Evolutionary conservation across 441 rosid genomes (phyloP).

Genomic region (Gossypium schwendimanii): DNA sequence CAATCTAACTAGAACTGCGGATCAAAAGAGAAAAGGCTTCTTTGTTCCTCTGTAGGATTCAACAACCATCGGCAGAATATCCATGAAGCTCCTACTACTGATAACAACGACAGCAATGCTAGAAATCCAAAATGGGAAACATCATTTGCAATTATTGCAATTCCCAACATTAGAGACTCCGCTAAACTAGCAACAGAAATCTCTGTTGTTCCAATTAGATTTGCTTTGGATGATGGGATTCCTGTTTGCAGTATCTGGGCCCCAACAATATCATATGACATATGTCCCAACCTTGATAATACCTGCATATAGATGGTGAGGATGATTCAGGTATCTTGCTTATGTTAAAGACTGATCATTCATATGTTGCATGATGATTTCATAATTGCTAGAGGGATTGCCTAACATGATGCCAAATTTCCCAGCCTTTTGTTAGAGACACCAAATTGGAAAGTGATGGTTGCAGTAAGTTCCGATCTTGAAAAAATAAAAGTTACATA

Average conservation of each 20-base stretch:
- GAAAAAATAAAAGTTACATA: neutral
- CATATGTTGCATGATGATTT: neutral
- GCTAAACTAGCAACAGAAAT: slow-evolving; percentile 87
- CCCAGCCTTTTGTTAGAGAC: neutral
- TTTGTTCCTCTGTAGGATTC: slow-evolving; percentile 84
- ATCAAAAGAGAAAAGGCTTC: slow-evolving; percentile 56
- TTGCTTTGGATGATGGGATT: slow-evolving; percentile 80
- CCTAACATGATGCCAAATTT: neutral
- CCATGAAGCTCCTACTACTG: slow-evolving; percentile 76
- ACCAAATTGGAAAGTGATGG: neutral
- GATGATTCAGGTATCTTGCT: neutral
- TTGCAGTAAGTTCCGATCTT: neutral
- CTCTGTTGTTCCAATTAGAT: slow-evolving; percentile 85
- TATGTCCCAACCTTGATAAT: slow-evolving; percentile 82
- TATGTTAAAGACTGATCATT: neutral
- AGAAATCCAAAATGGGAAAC: slow-evolving; percentile 72
- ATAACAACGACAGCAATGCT: slow-evolving; percentile 59
- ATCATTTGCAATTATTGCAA: slow-evolving; percentile 76
- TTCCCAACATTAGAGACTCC: slow-evolving; percentile 78
- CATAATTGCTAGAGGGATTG: neutral
- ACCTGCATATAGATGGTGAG: slow-evolving; percentile 36
- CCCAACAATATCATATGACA: slow-evolving; percentile 79
- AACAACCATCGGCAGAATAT: slow-evolving; percentile 75
- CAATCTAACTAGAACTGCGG: slow-evolving; percentile 21
- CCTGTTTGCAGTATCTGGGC: slow-evolving; percentile 94